Evolutionary conservation across 2,329 filamentous ascomycete species (phyloP), one percentile per base, ranked within the genome.

Genomic region (Alternaria brassicae): DNA sequence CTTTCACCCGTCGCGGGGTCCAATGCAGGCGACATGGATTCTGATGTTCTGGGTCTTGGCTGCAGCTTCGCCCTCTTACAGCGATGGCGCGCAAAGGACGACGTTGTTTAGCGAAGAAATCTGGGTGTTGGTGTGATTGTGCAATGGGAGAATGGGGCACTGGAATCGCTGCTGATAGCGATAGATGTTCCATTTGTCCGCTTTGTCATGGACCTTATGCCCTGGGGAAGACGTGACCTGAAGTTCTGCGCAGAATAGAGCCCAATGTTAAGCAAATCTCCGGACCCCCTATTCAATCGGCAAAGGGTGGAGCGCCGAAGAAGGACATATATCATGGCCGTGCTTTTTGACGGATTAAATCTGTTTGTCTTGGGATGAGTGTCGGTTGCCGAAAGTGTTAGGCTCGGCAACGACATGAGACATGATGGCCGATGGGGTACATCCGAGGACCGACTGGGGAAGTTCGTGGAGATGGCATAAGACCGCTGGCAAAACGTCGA

Each of bases 211-310:
- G 69, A 65, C 63, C 61, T 66, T 61, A 62, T 66, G 62, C 54
- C 64, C 58, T 62, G 65, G 67, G 65, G 50, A 68, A 73, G 63
- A 72, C 68, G 73, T 76, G 73, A 73, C 75, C 65, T 68, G 67
- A 66, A 69, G 69, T 77, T 73, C 75, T 68, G 74, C 74, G 75
- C 61, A 77, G 63, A 76, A 74, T 75, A 65, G 71, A 75, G 72
- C 68, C 73, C 72, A 73, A 72, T 63, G 60, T 69, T 54, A 9
- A 37, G 36, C 32, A 36, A 51, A 40, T 45, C 42, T 54, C 49
- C 39, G 62, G 58, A 56, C 53, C 49, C 40, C 42, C 56, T 53
- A 47, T 56, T 53, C 44, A 44, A 44, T 45, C 34, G 28, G 49
- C 62, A 17, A 17, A 36, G 44, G 49, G 34, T 32, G 15, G 40